A percentile compares a stretch with the other conserved stretches of the same genome.
phyloP scores from a whole-genome alignment of 257 asterid species.

The Pogostemon cablin region DNA sequence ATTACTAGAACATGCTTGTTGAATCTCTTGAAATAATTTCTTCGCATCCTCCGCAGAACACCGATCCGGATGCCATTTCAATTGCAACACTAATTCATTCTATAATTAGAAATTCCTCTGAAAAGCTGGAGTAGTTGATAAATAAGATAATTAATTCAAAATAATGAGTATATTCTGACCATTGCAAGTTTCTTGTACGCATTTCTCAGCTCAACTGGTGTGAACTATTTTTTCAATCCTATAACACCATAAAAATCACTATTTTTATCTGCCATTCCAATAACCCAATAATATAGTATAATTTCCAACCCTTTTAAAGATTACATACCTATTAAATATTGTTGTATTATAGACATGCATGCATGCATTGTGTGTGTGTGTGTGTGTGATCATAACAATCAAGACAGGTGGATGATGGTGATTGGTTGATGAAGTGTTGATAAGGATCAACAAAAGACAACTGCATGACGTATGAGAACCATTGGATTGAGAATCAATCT shows the following conservation, averaged over 20 bases:
- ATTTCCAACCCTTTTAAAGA: slow-evolving; percentile 20
- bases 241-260: slow-evolving; percentile 60
- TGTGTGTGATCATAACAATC: no score
- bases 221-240: slow-evolving; percentile 65
- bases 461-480: no score
- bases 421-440: no score
- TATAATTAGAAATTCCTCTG: no score
- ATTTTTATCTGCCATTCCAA: slow-evolving; percentile 54
- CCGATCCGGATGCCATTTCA: slow-evolving; percentile 98
- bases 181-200: slow-evolving; percentile 90
- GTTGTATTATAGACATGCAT: background rate
- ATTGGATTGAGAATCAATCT: no score
- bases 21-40: slow-evolving; percentile 77
- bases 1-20: slow-evolving; percentile 84
- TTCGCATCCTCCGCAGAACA: slow-evolving; percentile 82
- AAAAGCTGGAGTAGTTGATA: no score
- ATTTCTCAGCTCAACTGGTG: slow-evolving; percentile 61
- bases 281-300: background rate
- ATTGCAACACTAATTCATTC: background rate
- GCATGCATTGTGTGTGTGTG: no score
- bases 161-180: slow-evolving; percentile 48
- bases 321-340: background rate
- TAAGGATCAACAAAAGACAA: no score
- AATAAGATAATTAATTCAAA: no score
- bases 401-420: no score